A percentile compares a stretch with the other conserved stretches of the same genome.
phyloP scores from a whole-genome alignment of 139 green algal genomes.

The Parachlorella kessleri region DNA sequence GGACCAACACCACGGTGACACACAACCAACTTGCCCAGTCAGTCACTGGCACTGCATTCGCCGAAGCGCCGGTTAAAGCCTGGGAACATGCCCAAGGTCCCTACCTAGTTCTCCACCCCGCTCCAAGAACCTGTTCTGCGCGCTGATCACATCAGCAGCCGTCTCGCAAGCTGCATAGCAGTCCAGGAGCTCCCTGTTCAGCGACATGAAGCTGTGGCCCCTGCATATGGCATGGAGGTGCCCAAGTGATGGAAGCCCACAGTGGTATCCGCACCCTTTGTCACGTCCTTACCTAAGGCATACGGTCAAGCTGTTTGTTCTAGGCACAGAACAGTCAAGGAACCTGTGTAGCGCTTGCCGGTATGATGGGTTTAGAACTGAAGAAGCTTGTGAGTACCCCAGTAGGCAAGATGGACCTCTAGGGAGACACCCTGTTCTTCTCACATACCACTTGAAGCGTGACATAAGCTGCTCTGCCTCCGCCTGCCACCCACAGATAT shows the following conservation, averaged over 20 bases:
- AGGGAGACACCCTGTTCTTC: not conserved
- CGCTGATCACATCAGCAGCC: slow-evolving; percentile 77
- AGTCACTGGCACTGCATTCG: not conserved
- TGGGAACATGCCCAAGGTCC: not conserved
- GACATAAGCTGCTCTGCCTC: slow-evolving; percentile 66
- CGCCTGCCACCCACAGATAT: slow-evolving; percentile 78
- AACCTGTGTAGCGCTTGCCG: too few relatives aligned
- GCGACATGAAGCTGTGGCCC: slow-evolving; percentile 90
- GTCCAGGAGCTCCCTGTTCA: slow-evolving; percentile 89
- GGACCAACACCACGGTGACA: not conserved
- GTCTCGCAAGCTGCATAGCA: slow-evolving; percentile 79
- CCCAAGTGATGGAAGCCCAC: not conserved
- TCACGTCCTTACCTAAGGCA: not conserved
- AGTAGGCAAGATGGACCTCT: not conserved
- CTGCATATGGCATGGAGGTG: slow-evolving; percentile 39
- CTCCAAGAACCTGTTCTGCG: slow-evolving; percentile 74
- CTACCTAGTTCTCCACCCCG: slow-evolving; percentile 1
- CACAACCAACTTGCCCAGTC: not conserved
- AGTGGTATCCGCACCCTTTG: not conserved
- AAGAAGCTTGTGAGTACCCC: not conserved
- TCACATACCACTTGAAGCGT: slow-evolving; percentile 86
- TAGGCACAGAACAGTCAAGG: too few relatives aligned
- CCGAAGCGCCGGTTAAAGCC: not conserved
- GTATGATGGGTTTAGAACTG: not conserved
- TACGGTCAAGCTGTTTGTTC: not conserved